Base-by-base conservation (phyloP, 2,329 filamentous ascomycete species). In the Colletotrichum echinochloae region DNA sequence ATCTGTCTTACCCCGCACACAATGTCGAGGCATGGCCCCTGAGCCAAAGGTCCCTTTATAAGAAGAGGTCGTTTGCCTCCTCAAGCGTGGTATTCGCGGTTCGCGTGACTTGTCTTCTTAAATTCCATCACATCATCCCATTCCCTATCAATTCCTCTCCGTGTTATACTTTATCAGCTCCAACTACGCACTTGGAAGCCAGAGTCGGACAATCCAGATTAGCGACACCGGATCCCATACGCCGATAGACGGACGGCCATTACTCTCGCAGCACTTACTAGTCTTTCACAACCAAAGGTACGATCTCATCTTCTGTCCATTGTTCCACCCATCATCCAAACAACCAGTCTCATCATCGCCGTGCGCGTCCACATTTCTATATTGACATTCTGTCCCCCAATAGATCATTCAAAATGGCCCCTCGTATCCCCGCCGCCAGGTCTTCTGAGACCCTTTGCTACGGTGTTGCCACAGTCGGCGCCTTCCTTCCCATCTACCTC, bases 401-500 rank as follows among this genome's bases (percentile, higher is more conserved):
- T 49, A 73, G 73, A 54, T 54, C 35, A 65, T 68, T 62, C 84
- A 73, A 73, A 74, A 69, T 79, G 81, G 74, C 83, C 11, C 79
- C 81, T 75, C 83, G 83, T 76, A 83, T 89, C 66, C 87, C 87
- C 73, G 80, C 80, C 67, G 83, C 86, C 75, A 79, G 80, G 74
- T 75, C 79, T 71, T 80, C 83, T 54, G 88, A 89, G 79, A 79
- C 86, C 70, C 78, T 87, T 74, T 84, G 82, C 78, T 87, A 88
- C 77, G 85, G 85, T 66, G 81, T 85, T 48, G 87, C 87, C 30
- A 86, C 87, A 70, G 81, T 88, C 70, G 83, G 80, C 56, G 85
- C 83, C 74, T 83, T 90, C 65, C 84, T 87, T 1, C 88, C 88
- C 35, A 83, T 90, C 75, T 89, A 88, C 80, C 82, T 89, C 75